Conservation (phyloP, 1,284 basidiomycete species). For the Cryptococcus sp. region DNA sequence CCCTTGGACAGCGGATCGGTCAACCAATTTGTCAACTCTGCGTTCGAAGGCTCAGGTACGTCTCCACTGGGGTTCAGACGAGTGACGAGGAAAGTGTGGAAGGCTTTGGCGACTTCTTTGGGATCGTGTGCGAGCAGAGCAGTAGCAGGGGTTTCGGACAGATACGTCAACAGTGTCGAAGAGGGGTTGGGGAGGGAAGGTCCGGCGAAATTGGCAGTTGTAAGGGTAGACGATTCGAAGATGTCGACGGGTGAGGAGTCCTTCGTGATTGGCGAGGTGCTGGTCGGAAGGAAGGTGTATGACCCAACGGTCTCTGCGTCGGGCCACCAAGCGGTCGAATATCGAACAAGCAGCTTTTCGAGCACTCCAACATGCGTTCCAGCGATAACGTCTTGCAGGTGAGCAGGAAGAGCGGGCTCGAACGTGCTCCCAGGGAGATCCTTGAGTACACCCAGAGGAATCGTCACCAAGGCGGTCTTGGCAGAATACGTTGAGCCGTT, state of each 20-base stretch:
- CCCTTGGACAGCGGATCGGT: conserved; percentile 49
- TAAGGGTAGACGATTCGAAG: conserved; percentile 40
- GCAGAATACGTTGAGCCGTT: conserved; percentile 36
- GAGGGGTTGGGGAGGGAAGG: conserved; percentile 30
- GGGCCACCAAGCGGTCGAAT: conserved; percentile 50
- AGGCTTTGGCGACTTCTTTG: conserved; percentile 34
- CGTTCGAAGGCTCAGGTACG: conserved; percentile 17
- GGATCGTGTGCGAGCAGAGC: conserved; percentile 24
- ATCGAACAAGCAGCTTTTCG: conserved; percentile 50
- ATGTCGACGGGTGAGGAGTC: conserved; percentile 27
- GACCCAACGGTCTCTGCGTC: conserved; percentile 35
- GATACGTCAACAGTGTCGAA: conserved; percentile 47
- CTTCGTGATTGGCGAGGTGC: conserved; percentile 5
- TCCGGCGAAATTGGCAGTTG: conserved; percentile 41
- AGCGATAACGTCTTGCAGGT: conserved; percentile 30
- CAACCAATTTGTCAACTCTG: conserved; percentile 47
- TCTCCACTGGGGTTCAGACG: conserved; percentile 20
- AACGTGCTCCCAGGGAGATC: conserved; percentile 29
- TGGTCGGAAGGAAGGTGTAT: conserved; percentile 46
- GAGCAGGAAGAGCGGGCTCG: conserved; percentile 35
- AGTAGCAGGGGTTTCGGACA: conserved; percentile 43
- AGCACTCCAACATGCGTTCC: conserved; percentile 48
- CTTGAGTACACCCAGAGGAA: conserved; percentile 49
- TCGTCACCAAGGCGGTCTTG: conserved; percentile 43
- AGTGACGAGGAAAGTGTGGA: conserved; percentile 43